Percentiles rank a stretch among this genome's conserved stretches.
phyloP scores from a whole-genome alignment of 768 basidiomycete species.

The Daedaleopsis sinensis region DNA sequence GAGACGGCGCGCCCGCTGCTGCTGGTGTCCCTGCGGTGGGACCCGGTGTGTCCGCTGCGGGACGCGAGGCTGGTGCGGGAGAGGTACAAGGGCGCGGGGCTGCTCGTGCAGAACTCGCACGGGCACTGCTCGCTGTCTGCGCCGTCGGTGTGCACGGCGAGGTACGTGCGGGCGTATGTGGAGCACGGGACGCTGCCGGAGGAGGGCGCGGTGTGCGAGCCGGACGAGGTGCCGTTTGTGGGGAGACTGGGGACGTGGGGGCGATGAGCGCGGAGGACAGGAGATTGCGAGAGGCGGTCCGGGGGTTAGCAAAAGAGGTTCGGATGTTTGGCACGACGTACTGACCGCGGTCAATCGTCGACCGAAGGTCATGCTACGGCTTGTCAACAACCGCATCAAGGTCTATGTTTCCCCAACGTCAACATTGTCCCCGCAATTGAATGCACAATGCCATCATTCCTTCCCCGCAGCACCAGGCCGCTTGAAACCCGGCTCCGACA shows the following conservation, averaged over 20 bases:
- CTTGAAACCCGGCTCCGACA: too few species aligned
- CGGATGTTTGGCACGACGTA: slow-evolving; percentile 5
- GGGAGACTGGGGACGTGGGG: slow-evolving; percentile 3
- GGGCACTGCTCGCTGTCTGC: slow-evolving; percentile 23
- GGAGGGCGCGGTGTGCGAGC: slow-evolving; percentile 25
- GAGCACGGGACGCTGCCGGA: slow-evolving; percentile 22
- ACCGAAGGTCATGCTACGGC: too few species aligned
- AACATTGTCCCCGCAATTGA: too few species aligned
- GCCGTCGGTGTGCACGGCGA: slow-evolving; percentile 26
- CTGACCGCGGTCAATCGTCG: too few species aligned
- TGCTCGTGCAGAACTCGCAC: slow-evolving; percentile 25
- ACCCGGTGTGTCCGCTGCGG: slow-evolving; percentile 24
- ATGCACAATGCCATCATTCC: too few species aligned
- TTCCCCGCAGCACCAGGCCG: too few species aligned
- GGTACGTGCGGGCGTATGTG: slow-evolving; percentile 22
- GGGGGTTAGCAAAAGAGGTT: slow-evolving; percentile 8
- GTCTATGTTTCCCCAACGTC: too few species aligned
- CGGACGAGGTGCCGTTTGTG: slow-evolving; percentile 23
- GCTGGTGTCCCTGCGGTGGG: slow-evolving; percentile 21
- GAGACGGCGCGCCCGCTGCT: slow-evolving; percentile 23
- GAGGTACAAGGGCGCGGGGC: slow-evolving; percentile 20
- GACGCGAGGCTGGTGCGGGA: slow-evolving; percentile 20
- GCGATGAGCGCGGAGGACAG: slow-evolving; percentile 18
- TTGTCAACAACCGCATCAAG: too few species aligned
- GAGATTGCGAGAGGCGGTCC: slow-evolving; percentile 18